Evolutionary conservation across 768 basidiomycete genomes (phyloP).

Genomic region (Asterophora lycoperdoides): DNA sequence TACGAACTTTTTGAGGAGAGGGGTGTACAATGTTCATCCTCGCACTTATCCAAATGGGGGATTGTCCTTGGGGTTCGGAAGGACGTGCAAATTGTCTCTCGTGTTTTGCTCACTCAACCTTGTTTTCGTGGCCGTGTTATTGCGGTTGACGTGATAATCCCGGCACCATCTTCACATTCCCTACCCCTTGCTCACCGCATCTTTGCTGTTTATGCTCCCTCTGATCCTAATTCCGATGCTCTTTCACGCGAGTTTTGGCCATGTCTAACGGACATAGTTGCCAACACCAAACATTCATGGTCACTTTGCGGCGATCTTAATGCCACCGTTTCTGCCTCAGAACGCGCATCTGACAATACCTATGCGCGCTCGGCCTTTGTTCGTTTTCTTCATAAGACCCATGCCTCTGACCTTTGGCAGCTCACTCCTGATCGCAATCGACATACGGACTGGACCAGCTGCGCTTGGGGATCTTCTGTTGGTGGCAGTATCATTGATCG

Average conservation of each 20-base stretch:
- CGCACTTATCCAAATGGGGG: constrained; percentile 5
- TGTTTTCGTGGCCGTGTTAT: constrained; percentile 9
- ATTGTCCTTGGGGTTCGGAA: constrained; percentile 9
- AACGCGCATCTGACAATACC: constrained; percentile 8
- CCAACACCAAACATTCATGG: neutral
- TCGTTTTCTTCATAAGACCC: constrained; percentile 7
- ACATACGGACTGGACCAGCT: constrained; percentile 15
- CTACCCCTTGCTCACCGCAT: constrained; percentile 12
- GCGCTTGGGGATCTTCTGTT: neutral
- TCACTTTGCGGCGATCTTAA: constrained; percentile 16
- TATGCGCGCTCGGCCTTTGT: neutral
- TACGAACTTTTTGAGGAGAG: constrained; percentile 10
- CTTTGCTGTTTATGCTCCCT: constrained; percentile 16
- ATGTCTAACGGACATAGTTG: constrained; percentile 5
- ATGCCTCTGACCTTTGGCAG: constrained; percentile 16
- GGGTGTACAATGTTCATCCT: neutral
- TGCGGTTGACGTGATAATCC: constrained; percentile 9
- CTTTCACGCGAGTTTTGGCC: constrained; percentile 9
- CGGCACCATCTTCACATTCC: too few relatives aligned
- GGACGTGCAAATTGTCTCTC: constrained; percentile 6
- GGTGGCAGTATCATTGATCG: constrained; percentile 22
- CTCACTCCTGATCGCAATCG: constrained; percentile 5
- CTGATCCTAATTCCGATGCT: constrained; percentile 7
- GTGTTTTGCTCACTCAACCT: neutral
- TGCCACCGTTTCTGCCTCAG: constrained; percentile 10